These are phyloP conservation scores for Kwoniella europaea DNA, from an alignment of 768 basidiomycete species.

Conservation along the genomic window DNA sequence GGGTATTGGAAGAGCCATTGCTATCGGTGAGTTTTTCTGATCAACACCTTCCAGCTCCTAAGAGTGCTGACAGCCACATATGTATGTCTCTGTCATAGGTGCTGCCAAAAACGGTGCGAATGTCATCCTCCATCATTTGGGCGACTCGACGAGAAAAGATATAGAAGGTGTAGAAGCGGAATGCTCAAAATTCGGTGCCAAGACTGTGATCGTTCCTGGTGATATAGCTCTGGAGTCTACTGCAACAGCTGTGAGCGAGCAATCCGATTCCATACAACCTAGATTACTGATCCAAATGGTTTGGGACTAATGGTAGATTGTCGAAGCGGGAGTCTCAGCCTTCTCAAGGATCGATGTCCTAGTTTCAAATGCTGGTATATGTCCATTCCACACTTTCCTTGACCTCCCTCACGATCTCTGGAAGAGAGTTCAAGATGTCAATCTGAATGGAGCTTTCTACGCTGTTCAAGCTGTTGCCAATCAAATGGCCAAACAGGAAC, in stretches of 20 bases:
- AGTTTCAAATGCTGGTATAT: conserved; percentile 71
- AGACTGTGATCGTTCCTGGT: conserved; percentile 65
- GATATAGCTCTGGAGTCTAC: conserved; percentile 70
- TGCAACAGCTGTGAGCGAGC: conserved; percentile 62
- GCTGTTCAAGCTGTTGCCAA: conserved; percentile 67
- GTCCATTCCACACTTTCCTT: conserved; percentile 76
- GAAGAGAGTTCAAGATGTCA: conserved; percentile 71
- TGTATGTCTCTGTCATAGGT: conserved; percentile 22
- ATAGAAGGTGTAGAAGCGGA: conserved; percentile 57
- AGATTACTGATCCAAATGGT: neutral
- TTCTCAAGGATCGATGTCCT: conserved; percentile 70
- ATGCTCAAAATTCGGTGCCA: conserved; percentile 62
- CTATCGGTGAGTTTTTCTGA: conserved; percentile 60
- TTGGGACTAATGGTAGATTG: conserved; percentile 62
- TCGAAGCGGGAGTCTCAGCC: conserved; percentile 65
- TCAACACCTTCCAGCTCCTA: no score
- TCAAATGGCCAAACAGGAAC: conserved; percentile 72
- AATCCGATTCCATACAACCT: neutral
- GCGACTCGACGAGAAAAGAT: conserved; percentile 64
- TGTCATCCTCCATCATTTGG: conserved; percentile 71
- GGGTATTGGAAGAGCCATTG: conserved; percentile 75
- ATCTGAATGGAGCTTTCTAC: conserved; percentile 77
- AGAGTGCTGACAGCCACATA: neutral
- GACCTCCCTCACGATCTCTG: conserved; percentile 70
- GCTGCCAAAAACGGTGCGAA: conserved; percentile 71